A percentile compares a stretch with the other conserved stretches of the same genome.
Conservation (phyloP, 164 flowering plant genomes). For the Aristolochia californica region DNA sequence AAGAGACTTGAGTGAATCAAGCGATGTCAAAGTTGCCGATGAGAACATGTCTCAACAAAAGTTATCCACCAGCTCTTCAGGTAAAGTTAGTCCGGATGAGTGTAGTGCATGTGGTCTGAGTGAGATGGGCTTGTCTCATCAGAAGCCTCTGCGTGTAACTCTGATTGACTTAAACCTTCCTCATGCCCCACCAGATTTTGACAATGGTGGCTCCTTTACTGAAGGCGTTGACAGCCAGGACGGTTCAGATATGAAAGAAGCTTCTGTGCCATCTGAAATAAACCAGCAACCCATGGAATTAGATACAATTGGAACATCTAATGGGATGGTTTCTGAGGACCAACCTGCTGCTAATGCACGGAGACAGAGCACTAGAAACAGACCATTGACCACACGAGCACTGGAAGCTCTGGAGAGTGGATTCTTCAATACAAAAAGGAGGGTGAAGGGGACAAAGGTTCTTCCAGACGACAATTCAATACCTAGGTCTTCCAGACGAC, state of each 20-base stretch:
- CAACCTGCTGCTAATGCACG: conserved; percentile 18
- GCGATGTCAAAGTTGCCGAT: conserved; percentile 8
- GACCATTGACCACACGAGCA: conserved; percentile 50
- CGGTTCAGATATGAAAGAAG: conserved; percentile 7
- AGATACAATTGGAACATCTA: conserved; percentile 7
- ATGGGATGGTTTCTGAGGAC: conserved; percentile 12
- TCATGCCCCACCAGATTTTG: conserved; percentile 22
- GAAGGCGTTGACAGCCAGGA: conserved; percentile 10
- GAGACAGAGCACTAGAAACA: conserved; percentile 62
- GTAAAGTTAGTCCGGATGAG: conserved; percentile 19
- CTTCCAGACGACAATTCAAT: background rate
- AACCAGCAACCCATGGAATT: background rate
- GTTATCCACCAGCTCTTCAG: conserved; percentile 14
- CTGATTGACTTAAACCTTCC: conserved; percentile 48
- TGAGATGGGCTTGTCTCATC: conserved; percentile 13
- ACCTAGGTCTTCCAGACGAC: conserved; percentile 26
- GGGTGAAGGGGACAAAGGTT: conserved; percentile 13
- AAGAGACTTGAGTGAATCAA: conserved; percentile 12
- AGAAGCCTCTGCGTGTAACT: conserved; percentile 11
- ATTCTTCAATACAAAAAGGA: conserved; percentile 21
- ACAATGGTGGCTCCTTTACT: conserved; percentile 15
- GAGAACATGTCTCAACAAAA: conserved; percentile 15
- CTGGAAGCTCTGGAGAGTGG: conserved; percentile 64
- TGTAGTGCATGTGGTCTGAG: conserved; percentile 11
- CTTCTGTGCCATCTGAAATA: conserved; percentile 2